Evolutionary conservation across 2,329 filamentous ascomycete genomes (phyloP).

Genomic region (Penicillium sp.): DNA sequence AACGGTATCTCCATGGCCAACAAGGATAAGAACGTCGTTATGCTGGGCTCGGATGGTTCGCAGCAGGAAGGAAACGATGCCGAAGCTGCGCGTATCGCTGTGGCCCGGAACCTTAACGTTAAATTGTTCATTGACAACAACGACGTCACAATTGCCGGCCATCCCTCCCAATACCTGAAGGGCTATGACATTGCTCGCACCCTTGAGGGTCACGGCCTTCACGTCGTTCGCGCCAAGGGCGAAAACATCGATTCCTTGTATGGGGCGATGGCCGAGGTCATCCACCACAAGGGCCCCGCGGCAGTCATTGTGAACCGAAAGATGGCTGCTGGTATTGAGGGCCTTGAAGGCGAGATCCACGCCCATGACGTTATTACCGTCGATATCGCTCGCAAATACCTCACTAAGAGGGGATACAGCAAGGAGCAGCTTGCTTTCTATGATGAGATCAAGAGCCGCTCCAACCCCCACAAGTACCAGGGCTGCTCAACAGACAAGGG

Average conservation of each 20-base stretch:
- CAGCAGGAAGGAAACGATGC: slow-evolving; percentile 42
- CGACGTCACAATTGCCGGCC: slow-evolving; percentile 41
- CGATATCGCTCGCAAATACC: slow-evolving; percentile 36
- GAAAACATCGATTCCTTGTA: slow-evolving; percentile 39
- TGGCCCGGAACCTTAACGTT: slow-evolving; percentile 36
- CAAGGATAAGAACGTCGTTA: slow-evolving; percentile 34
- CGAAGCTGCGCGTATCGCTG: slow-evolving; percentile 39
- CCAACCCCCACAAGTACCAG: slow-evolving; percentile 32
- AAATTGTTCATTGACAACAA: slow-evolving; percentile 42
- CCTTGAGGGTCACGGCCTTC: slow-evolving; percentile 36
- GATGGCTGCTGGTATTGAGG: slow-evolving; percentile 39
- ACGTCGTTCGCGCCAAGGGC: slow-evolving; percentile 34
- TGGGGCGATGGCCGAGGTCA: slow-evolving; percentile 28
- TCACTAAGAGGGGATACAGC: slow-evolving; percentile 36
- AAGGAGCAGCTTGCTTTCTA: slow-evolving; percentile 33
- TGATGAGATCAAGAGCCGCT: slow-evolving; percentile 30
- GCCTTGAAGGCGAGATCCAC: slow-evolving; percentile 32
- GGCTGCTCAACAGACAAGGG: slow-evolving; percentile 36
- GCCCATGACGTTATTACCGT: slow-evolving; percentile 41
- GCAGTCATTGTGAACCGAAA: slow-evolving; percentile 30
- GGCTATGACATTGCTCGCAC: slow-evolving; percentile 34
- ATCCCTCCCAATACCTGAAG: slow-evolving; percentile 39
- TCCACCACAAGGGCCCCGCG: slow-evolving; percentile 34
- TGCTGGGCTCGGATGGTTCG: slow-evolving; percentile 41
- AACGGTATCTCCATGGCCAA: slow-evolving; percentile 40